These are phyloP conservation scores for Psophocarpus tetragonolobus DNA, from an alignment of 306 rosid genomes.

Conservation along the genomic window DNA sequence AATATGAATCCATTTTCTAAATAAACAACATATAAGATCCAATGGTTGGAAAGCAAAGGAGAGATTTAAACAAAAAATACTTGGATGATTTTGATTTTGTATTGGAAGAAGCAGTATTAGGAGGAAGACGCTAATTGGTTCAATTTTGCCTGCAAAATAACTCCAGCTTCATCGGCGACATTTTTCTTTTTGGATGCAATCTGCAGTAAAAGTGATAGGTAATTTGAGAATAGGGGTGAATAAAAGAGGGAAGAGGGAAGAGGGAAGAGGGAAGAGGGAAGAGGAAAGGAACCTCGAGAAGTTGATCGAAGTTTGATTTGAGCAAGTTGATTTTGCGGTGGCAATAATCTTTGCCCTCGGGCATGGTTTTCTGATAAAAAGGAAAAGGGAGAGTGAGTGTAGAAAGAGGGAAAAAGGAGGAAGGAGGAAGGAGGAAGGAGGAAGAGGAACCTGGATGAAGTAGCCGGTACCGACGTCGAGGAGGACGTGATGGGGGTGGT, in stretches of 20 bases:
- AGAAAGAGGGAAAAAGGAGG: too few species aligned
- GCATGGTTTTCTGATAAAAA: slow-evolving; percentile 67
- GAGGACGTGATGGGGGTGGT: slow-evolving; percentile 63
- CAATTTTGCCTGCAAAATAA: slow-evolving; percentile 70
- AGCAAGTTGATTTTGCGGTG: slow-evolving; percentile 85
- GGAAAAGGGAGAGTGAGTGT: neutral
- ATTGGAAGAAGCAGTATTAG: slow-evolving; percentile 38
- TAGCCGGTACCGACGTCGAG: slow-evolving; percentile 96
- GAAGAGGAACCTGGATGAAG: slow-evolving; percentile 68
- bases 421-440: neutral
- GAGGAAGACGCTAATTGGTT: slow-evolving; percentile 68
- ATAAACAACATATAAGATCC: slow-evolving; percentile 7
- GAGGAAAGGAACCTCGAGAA: too few species aligned
- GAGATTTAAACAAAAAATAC: too few species aligned
- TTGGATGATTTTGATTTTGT: too few species aligned
- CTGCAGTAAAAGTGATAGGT: too few species aligned
- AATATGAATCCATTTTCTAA: slow-evolving; percentile 25
- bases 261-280: too few species aligned
- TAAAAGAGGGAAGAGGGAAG: too few species aligned
- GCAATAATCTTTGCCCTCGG: slow-evolving; percentile 86
- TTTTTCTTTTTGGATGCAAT: slow-evolving; percentile 84
- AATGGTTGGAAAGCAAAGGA: slow-evolving; percentile 20
- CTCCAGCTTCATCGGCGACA: slow-evolving; percentile 70
- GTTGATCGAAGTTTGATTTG: slow-evolving; percentile 91
- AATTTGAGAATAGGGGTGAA: too few species aligned